Evolutionary conservation across 2,329 filamentous ascomycete genomes (phyloP), one percentile per base, ranked within the genome.

Genomic region (Coleophoma crateriformis): DNA sequence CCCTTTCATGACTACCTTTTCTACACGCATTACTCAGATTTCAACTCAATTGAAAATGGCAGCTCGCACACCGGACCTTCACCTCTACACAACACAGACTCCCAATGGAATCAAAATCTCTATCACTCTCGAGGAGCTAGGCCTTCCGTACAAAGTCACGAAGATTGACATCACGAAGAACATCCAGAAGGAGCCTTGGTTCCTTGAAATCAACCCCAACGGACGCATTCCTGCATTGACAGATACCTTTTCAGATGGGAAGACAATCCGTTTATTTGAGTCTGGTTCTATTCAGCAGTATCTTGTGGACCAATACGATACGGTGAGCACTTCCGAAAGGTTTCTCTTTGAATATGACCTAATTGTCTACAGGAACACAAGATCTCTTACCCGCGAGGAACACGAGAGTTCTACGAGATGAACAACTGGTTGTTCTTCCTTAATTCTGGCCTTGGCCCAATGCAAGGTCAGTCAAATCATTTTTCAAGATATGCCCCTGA

Each of bases 91-190:
- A 12, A 77, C 79, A 12, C 79, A 84, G 62, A 96, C 91, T 46
- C 89, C 91, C 42, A 96, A 96, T 70, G 90, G 90, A 55, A 87
- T 94, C 76, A 96, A 95, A 68, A 81, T 89, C 54, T 90, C 88
- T 50, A 95, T 96, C 57, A 78, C 88, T 10, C 73, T 96, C 14
- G 90, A 95, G 70, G 90, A 95, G 71, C 77, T 96, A 4, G 85
- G 85, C 58, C 72, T 95, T 38, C 80, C 85, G n/a, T 95, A 95
- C 72, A 83, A 90, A 69, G 79, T 84, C 40, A 78, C 85, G 47
- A 74, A 78, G 40, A 83, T 95, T 61, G 77, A 87, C n/a, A 78
- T 95, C 51, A 72, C 67, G 54, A 87, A 87, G 55, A 87, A 90
- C 65, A 78, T 73, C n/a, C 89, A 95, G 61, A 95, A 94, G 61